phyloP scores from a whole-genome alignment of 495 filamentous ascomycete species.

The Aspergillus kassunensis region DNA sequence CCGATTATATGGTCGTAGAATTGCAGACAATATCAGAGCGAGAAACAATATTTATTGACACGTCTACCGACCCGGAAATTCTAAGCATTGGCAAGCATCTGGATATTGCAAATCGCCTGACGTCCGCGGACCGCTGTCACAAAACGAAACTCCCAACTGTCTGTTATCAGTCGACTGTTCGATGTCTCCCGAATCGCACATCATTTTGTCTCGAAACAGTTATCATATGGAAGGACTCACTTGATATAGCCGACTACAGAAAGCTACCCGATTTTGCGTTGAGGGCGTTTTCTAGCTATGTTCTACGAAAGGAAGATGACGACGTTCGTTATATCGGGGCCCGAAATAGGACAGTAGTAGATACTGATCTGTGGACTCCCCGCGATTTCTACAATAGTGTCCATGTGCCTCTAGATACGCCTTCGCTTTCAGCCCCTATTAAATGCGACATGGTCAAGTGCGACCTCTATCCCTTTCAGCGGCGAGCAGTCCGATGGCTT shows the following conservation, averaged over 20 bases:
- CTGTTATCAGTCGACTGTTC: conserved; percentile 35
- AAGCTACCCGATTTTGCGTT: conserved; percentile 17
- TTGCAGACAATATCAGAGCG: conserved; percentile 11
- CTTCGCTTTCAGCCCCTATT: conserved; percentile 36
- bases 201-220: conserved; percentile 27
- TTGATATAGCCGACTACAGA: conserved; percentile 23
- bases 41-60: conserved; percentile 18
- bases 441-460: conserved; percentile 41
- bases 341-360: background rate
- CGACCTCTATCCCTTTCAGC: conserved; percentile 67
- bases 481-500: conserved; percentile 67
- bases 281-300: conserved; percentile 30
- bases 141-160: conserved; percentile 18
- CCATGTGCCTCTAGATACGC: conserved; percentile 49
- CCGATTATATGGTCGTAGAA: conserved; percentile 17
- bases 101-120: conserved; percentile 16
- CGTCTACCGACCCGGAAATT: conserved; percentile 16
- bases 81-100: conserved; percentile 23
- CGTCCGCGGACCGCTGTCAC: conserved; percentile 25
- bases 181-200: conserved; percentile 10
- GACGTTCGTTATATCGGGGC: background rate
- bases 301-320: conserved; percentile 23
- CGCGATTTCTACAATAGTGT: conserved; percentile 64
- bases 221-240: conserved; percentile 38
- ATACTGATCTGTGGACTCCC: conserved; percentile 39